Conservation (phyloP, 805 yeast genomes). For the Saturnispora zaruensis region DNA sequence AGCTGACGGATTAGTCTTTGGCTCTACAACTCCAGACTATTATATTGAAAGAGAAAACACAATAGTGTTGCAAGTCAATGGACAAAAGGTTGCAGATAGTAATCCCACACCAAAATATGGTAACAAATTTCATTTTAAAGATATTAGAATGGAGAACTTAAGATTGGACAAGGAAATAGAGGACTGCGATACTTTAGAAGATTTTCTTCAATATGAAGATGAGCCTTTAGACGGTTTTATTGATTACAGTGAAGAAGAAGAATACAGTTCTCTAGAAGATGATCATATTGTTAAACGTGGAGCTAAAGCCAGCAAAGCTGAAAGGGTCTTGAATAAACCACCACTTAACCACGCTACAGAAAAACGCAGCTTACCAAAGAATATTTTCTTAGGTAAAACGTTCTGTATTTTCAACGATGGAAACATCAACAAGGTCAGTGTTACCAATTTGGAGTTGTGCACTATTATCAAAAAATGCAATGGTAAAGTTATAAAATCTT, state of each 20-base stretch:
- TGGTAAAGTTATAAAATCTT: constrained; percentile 37
- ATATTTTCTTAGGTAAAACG: constrained; percentile 35
- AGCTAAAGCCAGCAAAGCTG: neutral
- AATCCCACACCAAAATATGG: constrained; percentile 6
- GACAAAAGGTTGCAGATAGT: constrained; percentile 7
- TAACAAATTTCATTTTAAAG: neutral
- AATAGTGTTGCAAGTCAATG: constrained; percentile 2
- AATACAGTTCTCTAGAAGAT: neutral
- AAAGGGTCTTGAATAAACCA: neutral
- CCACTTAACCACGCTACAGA: constrained; percentile 1
- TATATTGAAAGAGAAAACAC: neutral
- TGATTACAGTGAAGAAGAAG: neutral
- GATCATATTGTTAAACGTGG: neutral
- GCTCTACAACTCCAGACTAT: constrained; percentile 48
- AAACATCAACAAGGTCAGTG: constrained; percentile 18
- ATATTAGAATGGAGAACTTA: neutral
- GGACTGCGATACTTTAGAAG: constrained; percentile 4
- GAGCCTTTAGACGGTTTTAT: constrained; percentile 1
- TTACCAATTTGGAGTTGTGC: constrained; percentile 30
- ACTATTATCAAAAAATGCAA: constrained; percentile 30
- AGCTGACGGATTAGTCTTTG: constrained; percentile 39
- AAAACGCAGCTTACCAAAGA: neutral
- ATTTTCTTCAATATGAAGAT: neutral
- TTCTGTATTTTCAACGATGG: constrained; percentile 52
- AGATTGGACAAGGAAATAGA: constrained; percentile 4